Percentiles rank a stretch among this genome's conserved stretches.
Evolutionary conservation across 768 basidiomycete genomes (phyloP).

Genomic region (Tylopilus vinaceipallidus): DNA sequence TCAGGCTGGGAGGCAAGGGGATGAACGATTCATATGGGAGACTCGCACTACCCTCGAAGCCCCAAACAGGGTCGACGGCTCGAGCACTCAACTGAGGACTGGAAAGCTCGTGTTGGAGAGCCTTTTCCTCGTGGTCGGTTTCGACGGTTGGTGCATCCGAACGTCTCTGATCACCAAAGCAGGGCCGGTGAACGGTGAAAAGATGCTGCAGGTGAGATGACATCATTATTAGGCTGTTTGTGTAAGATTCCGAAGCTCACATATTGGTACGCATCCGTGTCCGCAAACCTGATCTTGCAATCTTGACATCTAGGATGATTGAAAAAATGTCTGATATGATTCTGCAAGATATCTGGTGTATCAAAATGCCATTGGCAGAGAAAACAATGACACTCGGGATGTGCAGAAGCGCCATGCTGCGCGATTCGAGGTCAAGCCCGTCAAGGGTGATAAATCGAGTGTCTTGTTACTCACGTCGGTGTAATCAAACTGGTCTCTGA

Average conservation of each 20-base stretch:
- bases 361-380: conserved; percentile 42
- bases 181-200: conserved; percentile 27
- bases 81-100: conserved; percentile 10
- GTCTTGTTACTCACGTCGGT: conserved; percentile 22
- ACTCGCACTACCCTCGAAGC: conserved; percentile 15
- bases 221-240: background rate
- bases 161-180: conserved; percentile 7
- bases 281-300: conserved; percentile 43
- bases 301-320: conserved; percentile 45
- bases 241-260: conserved; percentile 25
- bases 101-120: background rate
- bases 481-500: conserved; percentile 27
- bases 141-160: background rate
- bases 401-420: conserved; percentile 31
- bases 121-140: conserved; percentile 1
- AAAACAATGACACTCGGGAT: conserved; percentile 34
- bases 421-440: conserved; percentile 9
- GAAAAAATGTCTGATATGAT: conserved; percentile 41
- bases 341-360: conserved; percentile 33
- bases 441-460: background rate
- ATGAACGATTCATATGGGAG: conserved; percentile 29
- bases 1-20: conserved; percentile 31
- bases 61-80: conserved; percentile 24
- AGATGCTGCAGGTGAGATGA: conserved; percentile 21
- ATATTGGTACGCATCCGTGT: conserved; percentile 35